Evolutionary conservation across 129 eudicot species (phyloP), one percentile per base, ranked within the genome.

Genomic region (Glebionis coronaria): DNA sequence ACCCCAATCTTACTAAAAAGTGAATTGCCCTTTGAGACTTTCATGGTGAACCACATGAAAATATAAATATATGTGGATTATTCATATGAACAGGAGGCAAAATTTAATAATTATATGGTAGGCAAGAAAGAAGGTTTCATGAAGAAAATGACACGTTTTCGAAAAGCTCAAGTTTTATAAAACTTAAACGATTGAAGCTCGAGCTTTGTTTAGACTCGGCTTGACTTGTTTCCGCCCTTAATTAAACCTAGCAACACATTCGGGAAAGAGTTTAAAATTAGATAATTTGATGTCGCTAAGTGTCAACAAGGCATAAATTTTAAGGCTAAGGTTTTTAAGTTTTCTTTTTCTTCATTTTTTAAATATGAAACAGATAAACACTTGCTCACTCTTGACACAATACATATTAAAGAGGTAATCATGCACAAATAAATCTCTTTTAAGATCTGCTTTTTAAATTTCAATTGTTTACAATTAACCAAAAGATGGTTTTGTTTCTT

Each of bases 1-100:
- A 77, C 78, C 90, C 82, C 40, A 35, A 63, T 68, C 71, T 44
- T 51, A 70, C 61, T 64, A 27, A 8, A 68, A 79, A 59, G 56
- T 46, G 50, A 73, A 80, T 82, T 79, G 86, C 76, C 74, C 68
- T 45, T 63, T 69, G 82, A 77, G 78, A 79, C 95, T 82, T 76
- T 53, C 62, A 14, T 45, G 75, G 63, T 57, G 73, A 78, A 70
- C 82, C 76, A 74, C 86, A 69, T 45, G 8, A 73, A 59, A 38
- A 25, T 51, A 7, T 3, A 28, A 47, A 68, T 40, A 40, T 51
- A 50, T 75, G 80, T 76, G 75, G 80, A 69, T 35, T 35, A 35
- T 35, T 58, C 47, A 73, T 52, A 40, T 3, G 63, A 72, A 15
- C 25, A 63, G 50, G 46, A 73, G 51, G 54, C 64, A 73, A 73